Conservation (phyloP, 495 filamentous ascomycete genomes). For the Aspergillus diversus region DNA sequence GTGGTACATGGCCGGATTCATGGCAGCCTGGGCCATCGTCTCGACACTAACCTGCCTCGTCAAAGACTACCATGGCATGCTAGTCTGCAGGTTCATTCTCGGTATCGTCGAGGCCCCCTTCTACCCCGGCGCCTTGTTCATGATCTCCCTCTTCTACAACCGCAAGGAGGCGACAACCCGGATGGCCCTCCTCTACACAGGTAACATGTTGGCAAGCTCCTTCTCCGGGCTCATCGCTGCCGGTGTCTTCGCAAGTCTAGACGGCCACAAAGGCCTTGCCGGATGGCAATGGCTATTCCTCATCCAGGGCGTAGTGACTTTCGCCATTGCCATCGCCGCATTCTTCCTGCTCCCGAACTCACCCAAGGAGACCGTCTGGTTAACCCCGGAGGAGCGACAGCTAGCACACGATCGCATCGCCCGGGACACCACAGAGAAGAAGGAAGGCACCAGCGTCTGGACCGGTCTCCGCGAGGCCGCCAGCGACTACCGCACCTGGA, state of each 20-base stretch:
- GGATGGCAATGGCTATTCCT: constrained; percentile 42
- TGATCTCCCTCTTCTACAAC: constrained; percentile 52
- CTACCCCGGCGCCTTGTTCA: constrained; percentile 49
- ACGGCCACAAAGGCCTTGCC: constrained; percentile 27
- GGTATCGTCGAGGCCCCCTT: constrained; percentile 56
- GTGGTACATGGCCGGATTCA: constrained; percentile 40
- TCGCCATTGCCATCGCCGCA: constrained; percentile 39
- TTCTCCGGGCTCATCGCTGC: constrained; percentile 35
- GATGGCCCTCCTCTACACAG: constrained; percentile 31
- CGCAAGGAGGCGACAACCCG: constrained; percentile 38
- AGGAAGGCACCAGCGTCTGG: constrained; percentile 26
- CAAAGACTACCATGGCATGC: constrained; percentile 44
- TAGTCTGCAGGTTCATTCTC: constrained; percentile 42
- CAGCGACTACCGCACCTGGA: constrained; percentile 43
- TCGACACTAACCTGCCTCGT: constrained; percentile 47
- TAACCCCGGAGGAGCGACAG: constrained; percentile 38
- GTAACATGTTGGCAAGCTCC: constrained; percentile 29
- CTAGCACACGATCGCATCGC: constrained; percentile 40
- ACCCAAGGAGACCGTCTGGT: constrained; percentile 37
- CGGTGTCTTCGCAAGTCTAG: constrained; percentile 27
- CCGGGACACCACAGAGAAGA: constrained; percentile 19
- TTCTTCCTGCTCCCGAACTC: constrained; percentile 58
- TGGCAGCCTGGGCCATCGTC: constrained; percentile 54
- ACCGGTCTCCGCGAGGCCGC: constrained; percentile 41
- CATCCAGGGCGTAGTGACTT: constrained; percentile 46